These are phyloP conservation scores for Penicillium crystallinum DNA, from an alignment of 495 filamentous ascomycete species.

Conservation along the genomic window DNA sequence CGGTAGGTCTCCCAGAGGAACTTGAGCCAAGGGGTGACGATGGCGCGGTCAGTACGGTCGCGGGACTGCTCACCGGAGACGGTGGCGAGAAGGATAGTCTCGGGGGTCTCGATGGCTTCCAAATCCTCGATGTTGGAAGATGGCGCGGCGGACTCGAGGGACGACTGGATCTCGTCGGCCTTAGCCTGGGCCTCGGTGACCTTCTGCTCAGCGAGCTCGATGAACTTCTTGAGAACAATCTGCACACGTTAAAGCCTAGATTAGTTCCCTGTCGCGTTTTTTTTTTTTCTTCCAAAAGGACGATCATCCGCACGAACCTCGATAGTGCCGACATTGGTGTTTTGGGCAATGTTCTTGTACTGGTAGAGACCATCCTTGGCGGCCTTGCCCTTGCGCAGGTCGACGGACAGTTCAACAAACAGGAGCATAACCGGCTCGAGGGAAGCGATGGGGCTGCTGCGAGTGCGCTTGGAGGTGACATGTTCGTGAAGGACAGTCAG, in stretches of 20 bases:
- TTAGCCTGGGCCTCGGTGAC: slow-evolving; percentile 94
- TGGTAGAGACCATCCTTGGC: slow-evolving; percentile 98
- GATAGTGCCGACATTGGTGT: slow-evolving; percentile 96
- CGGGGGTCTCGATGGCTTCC: slow-evolving; percentile 94
- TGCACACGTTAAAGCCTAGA: slow-evolving; percentile 29
- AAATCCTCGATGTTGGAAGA: slow-evolving; percentile 85
- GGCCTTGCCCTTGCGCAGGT: slow-evolving; percentile 92
- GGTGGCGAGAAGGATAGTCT: slow-evolving; percentile 95
- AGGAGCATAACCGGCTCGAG: slow-evolving; percentile 98
- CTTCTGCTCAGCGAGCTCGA: slow-evolving; percentile 92
- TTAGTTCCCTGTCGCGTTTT: slow-evolving; percentile 5
- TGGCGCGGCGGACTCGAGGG: slow-evolving; percentile 64
- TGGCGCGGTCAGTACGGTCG: slow-evolving; percentile 93
- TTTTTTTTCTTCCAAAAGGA: slow-evolving; percentile 35
- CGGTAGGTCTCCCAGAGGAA: slow-evolving; percentile 99
- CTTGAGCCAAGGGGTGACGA: slow-evolving; percentile 98
- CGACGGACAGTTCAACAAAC: slow-evolving; percentile 92
- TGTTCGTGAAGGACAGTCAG: slow-evolving; percentile 96
- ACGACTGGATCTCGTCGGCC: slow-evolving; percentile 89
- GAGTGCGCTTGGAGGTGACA: slow-evolving; percentile 94
- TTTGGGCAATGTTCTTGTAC: slow-evolving; percentile 99
- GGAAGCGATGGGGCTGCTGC: slow-evolving; percentile 94
- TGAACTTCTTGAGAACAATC: slow-evolving; percentile 93
- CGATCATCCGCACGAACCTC: slow-evolving; percentile 39
- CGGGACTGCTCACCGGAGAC: slow-evolving; percentile 96